Base-by-base conservation (phyloP, 495 filamentous ascomycete species). In the Penicillium antarcticum region DNA sequence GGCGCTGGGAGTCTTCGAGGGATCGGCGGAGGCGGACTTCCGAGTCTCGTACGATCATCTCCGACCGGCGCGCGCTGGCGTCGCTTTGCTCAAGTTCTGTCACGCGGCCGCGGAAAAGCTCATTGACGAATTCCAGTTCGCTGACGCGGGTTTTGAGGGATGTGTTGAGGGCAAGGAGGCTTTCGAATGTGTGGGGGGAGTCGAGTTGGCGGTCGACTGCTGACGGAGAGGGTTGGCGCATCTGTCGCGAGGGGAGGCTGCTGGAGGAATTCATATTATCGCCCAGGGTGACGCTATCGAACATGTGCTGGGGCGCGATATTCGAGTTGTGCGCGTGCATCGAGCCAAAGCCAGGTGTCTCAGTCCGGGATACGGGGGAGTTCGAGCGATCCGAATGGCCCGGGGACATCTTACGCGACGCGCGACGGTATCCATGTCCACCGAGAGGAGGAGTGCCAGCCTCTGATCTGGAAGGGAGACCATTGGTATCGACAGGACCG, bases 51-150 rank as follows among this genome's bases (percentile, higher is more conserved):
- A 70, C 67, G 35, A 77, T 71, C 70, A 77, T 78, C 57, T 86
- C 80, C 34, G 78, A 76, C 55, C 83, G 71, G 57, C 85, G 75
- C 37, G 83, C 81, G 42, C 82, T 81, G 43, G 76, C 75, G 62
- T 92, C 88, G 55, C 86, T 87, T 53, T 86, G 80, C 53, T 98
- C 92, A 2, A 96, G 80, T 63, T 97, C 89, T 14, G 80, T 80
- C 35, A 97, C 87, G 19, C 92, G 84, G n/a, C 87, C 88, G 26
- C 88, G 79, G 74, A 95, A 97, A 21, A 98, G 78, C 57, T 91
- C 90, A 58, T 97, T 96, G 67, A 99, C 95, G 42, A 99, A 81
- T 64, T 99, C 94, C 17, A 99, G 78, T 66, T 99, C 94, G 58
- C 80, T 88, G 41, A 97, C 91, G 21, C 92, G 85, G 5, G 91